phyloP scores from a whole-genome alignment of 805 yeast species.

The Lachancea sp. region DNA sequence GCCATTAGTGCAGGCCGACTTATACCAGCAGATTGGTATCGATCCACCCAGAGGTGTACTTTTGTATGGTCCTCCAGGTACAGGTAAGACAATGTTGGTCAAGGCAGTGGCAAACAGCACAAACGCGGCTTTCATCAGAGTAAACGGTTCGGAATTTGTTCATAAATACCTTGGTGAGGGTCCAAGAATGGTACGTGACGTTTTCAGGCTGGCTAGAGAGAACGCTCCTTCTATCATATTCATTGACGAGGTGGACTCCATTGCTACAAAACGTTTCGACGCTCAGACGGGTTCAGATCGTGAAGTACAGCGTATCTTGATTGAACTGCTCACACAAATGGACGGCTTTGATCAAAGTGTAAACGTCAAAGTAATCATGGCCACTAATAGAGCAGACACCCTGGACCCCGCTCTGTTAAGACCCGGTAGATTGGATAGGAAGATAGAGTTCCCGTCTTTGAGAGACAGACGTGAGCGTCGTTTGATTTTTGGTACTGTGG shows the following conservation, averaged over 20 bases:
- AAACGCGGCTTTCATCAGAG: slow-evolving; percentile 92
- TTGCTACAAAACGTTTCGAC: slow-evolving; percentile 97
- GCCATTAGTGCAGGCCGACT: slow-evolving; percentile 91
- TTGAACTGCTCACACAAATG: slow-evolving; percentile 96
- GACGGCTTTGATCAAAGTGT: slow-evolving; percentile 97
- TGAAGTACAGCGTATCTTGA: slow-evolving; percentile 95
- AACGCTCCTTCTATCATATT: slow-evolving; percentile 95
- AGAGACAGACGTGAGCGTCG: slow-evolving; percentile 98
- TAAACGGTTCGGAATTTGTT: slow-evolving; percentile 96
- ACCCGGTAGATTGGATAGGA: slow-evolving; percentile 97
- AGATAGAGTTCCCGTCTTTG: slow-evolving; percentile 93
- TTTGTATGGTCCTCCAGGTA: slow-evolving; percentile 99
- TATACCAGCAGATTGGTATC: slow-evolving; percentile 95
- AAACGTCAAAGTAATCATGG: slow-evolving; percentile 97
- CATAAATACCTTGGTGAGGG: slow-evolving; percentile 99
- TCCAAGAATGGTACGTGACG: slow-evolving; percentile 99
- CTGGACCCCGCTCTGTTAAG: slow-evolving; percentile 96
- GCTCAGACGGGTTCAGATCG: slow-evolving; percentile 99
- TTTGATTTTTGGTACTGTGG: slow-evolving; percentile 89
- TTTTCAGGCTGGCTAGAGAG: slow-evolving; percentile 93
- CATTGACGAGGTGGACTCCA: slow-evolving; percentile 98
- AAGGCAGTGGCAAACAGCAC: slow-evolving; percentile 98
- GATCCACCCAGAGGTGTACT: slow-evolving; percentile 98
- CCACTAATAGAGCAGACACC: slow-evolving; percentile 98
- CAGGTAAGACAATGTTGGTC: slow-evolving; percentile 98